A percentile compares a stretch with the other conserved stretches of the same genome.
Conservation (phyloP, 768 basidiomycete species). For the Gloeopeniophorella convolvens region DNA sequence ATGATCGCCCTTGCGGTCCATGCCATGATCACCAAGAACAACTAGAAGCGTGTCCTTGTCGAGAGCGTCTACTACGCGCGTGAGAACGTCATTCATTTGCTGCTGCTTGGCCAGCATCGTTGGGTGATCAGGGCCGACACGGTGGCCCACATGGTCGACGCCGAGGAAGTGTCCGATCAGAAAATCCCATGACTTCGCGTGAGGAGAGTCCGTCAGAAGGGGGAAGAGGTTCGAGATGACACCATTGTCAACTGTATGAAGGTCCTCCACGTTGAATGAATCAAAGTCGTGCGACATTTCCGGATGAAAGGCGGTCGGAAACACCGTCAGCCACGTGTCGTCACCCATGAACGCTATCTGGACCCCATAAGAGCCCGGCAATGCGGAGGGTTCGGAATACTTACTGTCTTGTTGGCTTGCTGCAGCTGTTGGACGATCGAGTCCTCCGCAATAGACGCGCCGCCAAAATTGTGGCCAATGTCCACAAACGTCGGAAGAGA, state of each 20-base stretch:
- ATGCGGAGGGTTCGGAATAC: conserved; percentile 19
- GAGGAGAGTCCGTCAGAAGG: conserved; percentile 43
- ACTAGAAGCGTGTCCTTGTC: conserved; percentile 89
- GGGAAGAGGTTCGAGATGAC: conserved; percentile 82
- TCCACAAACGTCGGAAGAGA: conserved; percentile 95
- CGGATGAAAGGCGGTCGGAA: conserved; percentile 64
- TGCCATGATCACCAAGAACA: conserved; percentile 93
- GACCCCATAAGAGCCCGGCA: conserved; percentile 1
- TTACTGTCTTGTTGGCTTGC: conserved; percentile 53
- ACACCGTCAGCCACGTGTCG: conserved; percentile 93
- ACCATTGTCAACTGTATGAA: conserved; percentile 92
- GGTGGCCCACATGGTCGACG: conserved; percentile 94
- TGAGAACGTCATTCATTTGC: conserved; percentile 83
- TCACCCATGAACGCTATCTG: conserved; percentile 91
- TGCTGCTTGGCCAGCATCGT: conserved; percentile 79
- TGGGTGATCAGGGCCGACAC: conserved; percentile 84
- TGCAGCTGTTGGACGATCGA: conserved; percentile 73
- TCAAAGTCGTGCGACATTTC: conserved; percentile 84
- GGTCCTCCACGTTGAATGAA: conserved; percentile 97
- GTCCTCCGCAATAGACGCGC: conserved; percentile 80
- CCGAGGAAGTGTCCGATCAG: conserved; percentile 91
- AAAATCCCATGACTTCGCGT: conserved; percentile 66
- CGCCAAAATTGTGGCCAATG: conserved; percentile 89
- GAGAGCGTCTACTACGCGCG: conserved; percentile 60
- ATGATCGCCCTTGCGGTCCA: conserved; percentile 93